A percentile compares a stretch with the other conserved stretches of the same genome.
These are phyloP conservation scores for Kwoniella shandongensis DNA, from an alignment of 768 basidiomycete species.

Conservation along the genomic window DNA sequence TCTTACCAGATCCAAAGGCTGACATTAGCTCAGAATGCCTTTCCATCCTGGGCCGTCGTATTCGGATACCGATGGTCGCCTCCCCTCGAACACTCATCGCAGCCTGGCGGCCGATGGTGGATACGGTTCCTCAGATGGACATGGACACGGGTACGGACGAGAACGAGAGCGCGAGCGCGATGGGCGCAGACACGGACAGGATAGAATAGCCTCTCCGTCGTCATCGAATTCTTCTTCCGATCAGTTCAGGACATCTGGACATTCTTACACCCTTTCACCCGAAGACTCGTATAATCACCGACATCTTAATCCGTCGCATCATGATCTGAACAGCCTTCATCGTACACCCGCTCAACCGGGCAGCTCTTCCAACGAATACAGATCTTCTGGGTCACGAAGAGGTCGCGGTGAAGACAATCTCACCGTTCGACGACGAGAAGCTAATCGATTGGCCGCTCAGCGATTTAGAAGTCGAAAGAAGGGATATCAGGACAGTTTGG, in stretches of 20 bases:
- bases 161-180: neutral
- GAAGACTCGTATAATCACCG: neutral
- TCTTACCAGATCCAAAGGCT: too few relatives aligned
- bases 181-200: neutral
- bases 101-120: neutral
- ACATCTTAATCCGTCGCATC: neutral
- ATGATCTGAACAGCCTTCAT: too few relatives aligned
- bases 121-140: neutral
- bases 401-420: conserved; percentile 11
- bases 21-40: too few relatives aligned
- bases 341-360: too few relatives aligned
- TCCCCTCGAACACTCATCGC: too few relatives aligned
- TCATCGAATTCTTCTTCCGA: neutral
- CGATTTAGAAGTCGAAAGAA: conserved; percentile 51
- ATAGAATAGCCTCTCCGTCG: neutral
- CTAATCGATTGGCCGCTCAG: conserved; percentile 51
- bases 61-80: too few relatives aligned
- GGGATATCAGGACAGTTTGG: conserved; percentile 50
- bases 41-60: too few relatives aligned
- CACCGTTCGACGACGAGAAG: conserved; percentile 42
- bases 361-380: too few relatives aligned
- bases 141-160: neutral
- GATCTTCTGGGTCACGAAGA: too few relatives aligned
- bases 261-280: neutral
- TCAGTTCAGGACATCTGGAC: neutral